Evolutionary conservation across 2,329 filamentous ascomycete genomes (phyloP).

Genomic region (Plenodomus lindquistii): DNA sequence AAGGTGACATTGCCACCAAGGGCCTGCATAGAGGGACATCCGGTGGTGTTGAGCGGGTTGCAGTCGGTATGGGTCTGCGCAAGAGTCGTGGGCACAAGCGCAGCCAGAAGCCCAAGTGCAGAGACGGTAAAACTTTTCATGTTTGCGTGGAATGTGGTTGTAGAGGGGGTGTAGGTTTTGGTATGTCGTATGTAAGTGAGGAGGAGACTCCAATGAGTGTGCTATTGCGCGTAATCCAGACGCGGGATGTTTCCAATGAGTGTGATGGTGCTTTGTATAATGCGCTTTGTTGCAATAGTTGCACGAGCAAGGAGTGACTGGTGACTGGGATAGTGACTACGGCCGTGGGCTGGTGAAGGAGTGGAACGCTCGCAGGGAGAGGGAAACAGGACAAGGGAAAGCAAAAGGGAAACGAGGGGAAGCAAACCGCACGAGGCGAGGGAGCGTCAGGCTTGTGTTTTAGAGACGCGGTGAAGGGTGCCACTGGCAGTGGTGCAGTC

Average conservation of each 20-base stretch:
- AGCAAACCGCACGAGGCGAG: constrained; percentile 12
- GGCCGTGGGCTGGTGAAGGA: neutral
- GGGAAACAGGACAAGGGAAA: neutral
- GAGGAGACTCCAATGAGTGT: constrained; percentile 34
- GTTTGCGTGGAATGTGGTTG: constrained; percentile 3
- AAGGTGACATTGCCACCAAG: constrained; percentile 63
- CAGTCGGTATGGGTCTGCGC: constrained; percentile 80
- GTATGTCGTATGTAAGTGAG: constrained; percentile 7
- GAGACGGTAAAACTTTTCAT: constrained; percentile 43
- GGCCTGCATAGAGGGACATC: constrained; percentile 72
- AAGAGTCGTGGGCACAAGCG: constrained; percentile 50
- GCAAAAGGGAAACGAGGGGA: constrained; percentile 23
- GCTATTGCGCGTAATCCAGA: constrained; percentile 41
- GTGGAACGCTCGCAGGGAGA: neutral
- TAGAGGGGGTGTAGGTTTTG: neutral
- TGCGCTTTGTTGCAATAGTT: neutral
- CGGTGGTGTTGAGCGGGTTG: constrained; percentile 70
- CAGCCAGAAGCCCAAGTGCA: constrained; percentile 42
- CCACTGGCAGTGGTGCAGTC: constrained; percentile 23
- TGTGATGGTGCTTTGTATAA: too few species aligned
- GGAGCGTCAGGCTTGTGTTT: constrained; percentile 32
- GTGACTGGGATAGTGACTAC: neutral
- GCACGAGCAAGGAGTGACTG: too few species aligned
- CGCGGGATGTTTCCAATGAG: constrained; percentile 23
- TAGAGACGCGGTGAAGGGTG: constrained; percentile 27